Base-by-base conservation (phyloP, 768 basidiomycete species). In the Guyanaporus albipodus region DNA sequence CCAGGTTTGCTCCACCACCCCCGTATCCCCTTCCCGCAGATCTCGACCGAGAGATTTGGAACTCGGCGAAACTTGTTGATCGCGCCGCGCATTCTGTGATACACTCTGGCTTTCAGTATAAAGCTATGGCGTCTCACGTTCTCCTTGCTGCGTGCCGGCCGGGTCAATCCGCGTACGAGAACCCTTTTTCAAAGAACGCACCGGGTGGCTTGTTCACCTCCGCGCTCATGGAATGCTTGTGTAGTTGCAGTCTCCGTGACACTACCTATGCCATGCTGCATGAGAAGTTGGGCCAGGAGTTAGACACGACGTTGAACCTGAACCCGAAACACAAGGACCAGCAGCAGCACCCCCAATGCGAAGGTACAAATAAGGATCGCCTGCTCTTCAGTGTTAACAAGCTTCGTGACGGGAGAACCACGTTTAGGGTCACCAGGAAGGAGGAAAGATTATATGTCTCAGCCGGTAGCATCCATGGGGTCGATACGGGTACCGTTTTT, bases 111-210 rank as follows among this genome's bases (percentile, higher is more conserved):
- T 54, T 45, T 24, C 48, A 28, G n/a, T 56, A 54, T 14, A 59
- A 50, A 24, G 44, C 54, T 6, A 51, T 60, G 52, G 49, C 11
- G n/a, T 59, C 58, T 2, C 51, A 59, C 9, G 38, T 57, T 21
- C 44, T 54, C 18, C 58, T 59, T 41, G 58, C 58, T 27, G 58
- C 58, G 8, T 59, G 58, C 28, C 54, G 48, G 22, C 44, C 58
- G 11, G 49, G 40, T 2, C 54, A 59, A 6, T 0, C 2, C 4
- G 58, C 58, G 12, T 11, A 44, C 4, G 58, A 59, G 21, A 40
- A 60, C 19, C 46, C 48, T 21, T 17, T 9, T 8, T 42, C 31
- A 0, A 33, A 38, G 29, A 46, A 49, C 14, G 43, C 14, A 4
- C 37, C 54, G 5, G 58, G 49, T 2, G 58, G 58, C 11, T 31